These are phyloP conservation scores for Kalmusia sp. DNA, from an alignment of 2,329 filamentous ascomycete species.

Conservation along the genomic window DNA sequence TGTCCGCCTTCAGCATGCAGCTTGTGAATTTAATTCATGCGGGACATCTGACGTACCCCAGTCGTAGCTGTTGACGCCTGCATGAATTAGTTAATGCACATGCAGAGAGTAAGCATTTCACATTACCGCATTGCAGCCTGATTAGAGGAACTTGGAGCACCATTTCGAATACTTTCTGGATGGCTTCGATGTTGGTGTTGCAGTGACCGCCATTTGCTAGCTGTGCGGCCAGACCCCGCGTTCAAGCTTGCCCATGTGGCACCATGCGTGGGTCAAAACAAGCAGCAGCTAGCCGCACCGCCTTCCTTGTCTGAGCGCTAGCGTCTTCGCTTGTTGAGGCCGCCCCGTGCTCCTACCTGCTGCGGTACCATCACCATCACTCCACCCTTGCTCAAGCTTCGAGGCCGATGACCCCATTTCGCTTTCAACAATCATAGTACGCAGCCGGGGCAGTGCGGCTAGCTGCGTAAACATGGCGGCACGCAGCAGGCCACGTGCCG, in stretches of 20 bases:
- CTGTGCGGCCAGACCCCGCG: slow-evolving; percentile 12
- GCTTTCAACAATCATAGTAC: slow-evolving; percentile 1
- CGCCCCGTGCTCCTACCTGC: slow-evolving; percentile 3
- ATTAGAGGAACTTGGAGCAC: slow-evolving; percentile 71
- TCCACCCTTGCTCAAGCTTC: background rate
- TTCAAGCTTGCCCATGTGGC: slow-evolving; percentile 14
- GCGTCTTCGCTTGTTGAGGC: slow-evolving; percentile 2
- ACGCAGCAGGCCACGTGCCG: slow-evolving; percentile 52
- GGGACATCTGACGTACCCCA: slow-evolving; percentile 69
- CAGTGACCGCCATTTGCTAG: slow-evolving; percentile 13
- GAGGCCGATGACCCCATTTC: slow-evolving; percentile 3
- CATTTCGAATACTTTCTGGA: slow-evolving; percentile 30
- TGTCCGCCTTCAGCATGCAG: slow-evolving; percentile 46
- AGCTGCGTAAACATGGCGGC: slow-evolving; percentile 49
- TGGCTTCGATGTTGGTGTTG: slow-evolving; percentile 10
- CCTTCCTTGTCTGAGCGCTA: background rate
- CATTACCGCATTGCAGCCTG: slow-evolving; percentile 76
- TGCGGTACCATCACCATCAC: slow-evolving; percentile 1
- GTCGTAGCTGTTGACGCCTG: slow-evolving; percentile 97
- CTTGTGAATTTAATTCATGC: slow-evolving; percentile 22
- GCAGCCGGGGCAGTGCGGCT: slow-evolving; percentile 3
- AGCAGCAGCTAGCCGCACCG: slow-evolving; percentile 9
- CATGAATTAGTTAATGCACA: slow-evolving; percentile 31
- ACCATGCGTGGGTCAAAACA: slow-evolving; percentile 14
- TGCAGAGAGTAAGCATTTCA: slow-evolving; percentile 12